A percentile compares a stretch with the other conserved stretches of the same genome.
phyloP scores from a whole-genome alignment of 1,284 basidiomycete genomes.

The Clitocybe nebularis region DNA sequence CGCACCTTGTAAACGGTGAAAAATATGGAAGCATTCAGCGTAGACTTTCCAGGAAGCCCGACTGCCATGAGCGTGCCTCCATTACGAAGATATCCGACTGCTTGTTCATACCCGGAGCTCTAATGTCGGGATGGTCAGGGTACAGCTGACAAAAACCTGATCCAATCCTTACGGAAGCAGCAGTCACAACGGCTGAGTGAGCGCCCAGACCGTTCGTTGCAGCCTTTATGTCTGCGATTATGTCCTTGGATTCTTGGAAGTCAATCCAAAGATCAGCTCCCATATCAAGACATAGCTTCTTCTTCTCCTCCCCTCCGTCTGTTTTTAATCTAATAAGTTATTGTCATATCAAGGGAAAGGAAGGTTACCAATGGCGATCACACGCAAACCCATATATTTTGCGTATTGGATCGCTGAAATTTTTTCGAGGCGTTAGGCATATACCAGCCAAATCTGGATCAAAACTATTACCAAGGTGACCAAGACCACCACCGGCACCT shows the following conservation, averaged over 20 bases:
- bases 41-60: constrained; percentile 63
- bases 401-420: constrained; percentile 73
- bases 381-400: constrained; percentile 68
- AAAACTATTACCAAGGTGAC: constrained; percentile 50
- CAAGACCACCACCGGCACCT: constrained; percentile 75
- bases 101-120: constrained; percentile 64
- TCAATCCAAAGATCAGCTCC: constrained; percentile 83
- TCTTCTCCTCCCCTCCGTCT: constrained; percentile 77
- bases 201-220: constrained; percentile 71
- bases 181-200: constrained; percentile 72
- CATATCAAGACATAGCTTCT: constrained; percentile 60
- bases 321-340: constrained; percentile 16
- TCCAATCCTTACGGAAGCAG: constrained; percentile 37
- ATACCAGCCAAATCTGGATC: not conserved
- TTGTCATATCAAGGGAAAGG: not conserved
- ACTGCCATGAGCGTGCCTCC: constrained; percentile 72
- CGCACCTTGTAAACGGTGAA: constrained; percentile 63
- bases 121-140: too few species aligned
- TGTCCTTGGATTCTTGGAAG: constrained; percentile 61
- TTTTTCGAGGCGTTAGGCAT: constrained; percentile 8
- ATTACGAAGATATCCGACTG: constrained; percentile 63
- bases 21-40: constrained; percentile 68
- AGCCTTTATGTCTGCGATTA: constrained; percentile 59
- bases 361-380: constrained; percentile 67
- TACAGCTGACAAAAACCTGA: not conserved